Conservation (phyloP, 768 basidiomycete genomes). For the Russula compacta region DNA sequence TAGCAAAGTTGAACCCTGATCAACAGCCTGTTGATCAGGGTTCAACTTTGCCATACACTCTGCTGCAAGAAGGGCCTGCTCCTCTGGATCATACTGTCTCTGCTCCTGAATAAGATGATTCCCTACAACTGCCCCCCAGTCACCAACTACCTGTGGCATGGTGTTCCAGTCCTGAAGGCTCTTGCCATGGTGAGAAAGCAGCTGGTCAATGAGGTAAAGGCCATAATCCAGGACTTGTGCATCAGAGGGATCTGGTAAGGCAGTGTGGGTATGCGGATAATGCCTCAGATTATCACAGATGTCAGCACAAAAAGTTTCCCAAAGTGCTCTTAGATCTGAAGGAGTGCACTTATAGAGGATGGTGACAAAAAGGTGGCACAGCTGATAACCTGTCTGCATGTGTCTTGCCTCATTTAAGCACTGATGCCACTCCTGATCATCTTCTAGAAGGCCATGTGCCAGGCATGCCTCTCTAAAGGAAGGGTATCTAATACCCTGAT, state of each 20-base stretch:
- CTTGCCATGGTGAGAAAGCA: slow-evolving; percentile 23
- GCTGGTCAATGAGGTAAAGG: slow-evolving; percentile 30
- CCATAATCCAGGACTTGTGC: slow-evolving; percentile 34
- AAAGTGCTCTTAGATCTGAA: slow-evolving; percentile 29
- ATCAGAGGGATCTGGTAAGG: slow-evolving; percentile 25
- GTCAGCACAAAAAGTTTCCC: slow-evolving; percentile 28
- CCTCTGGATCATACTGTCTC: slow-evolving; percentile 23
- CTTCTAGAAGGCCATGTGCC: slow-evolving; percentile 33
- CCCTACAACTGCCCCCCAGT: slow-evolving; percentile 23
- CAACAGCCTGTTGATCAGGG: slow-evolving; percentile 16
- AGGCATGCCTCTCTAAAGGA: slow-evolving; percentile 37
- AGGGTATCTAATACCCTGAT: slow-evolving; percentile 21
- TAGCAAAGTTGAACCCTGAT: slow-evolving; percentile 20
- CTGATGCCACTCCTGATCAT: slow-evolving; percentile 32
- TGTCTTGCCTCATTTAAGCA: not conserved
- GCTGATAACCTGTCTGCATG: slow-evolving; percentile 26
- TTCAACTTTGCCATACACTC: slow-evolving; percentile 13
- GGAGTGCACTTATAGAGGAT: slow-evolving; percentile 29
- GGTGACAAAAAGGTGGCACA: slow-evolving; percentile 33
- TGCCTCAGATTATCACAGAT: slow-evolving; percentile 37
- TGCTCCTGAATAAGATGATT: slow-evolving; percentile 31
- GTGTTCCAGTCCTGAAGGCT: slow-evolving; percentile 23
- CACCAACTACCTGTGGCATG: slow-evolving; percentile 26
- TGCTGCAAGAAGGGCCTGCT: not conserved
- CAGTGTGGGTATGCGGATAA: not conserved